Conservation (phyloP, 129 eudicot species). For the Saposhnikovia divaricata region DNA sequence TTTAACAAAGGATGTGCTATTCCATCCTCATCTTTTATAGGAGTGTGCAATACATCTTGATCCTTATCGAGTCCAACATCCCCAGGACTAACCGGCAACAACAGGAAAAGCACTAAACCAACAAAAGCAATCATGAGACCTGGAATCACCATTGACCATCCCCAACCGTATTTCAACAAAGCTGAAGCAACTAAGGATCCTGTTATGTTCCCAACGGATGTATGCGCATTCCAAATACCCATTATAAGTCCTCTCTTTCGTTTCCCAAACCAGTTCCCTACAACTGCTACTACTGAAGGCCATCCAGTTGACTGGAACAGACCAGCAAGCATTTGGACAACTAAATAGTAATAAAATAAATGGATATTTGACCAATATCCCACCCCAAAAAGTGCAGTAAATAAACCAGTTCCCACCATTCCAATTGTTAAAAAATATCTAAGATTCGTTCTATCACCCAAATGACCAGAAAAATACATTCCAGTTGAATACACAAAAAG, state of each 20-base stretch:
- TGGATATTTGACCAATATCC: constrained; percentile 81
- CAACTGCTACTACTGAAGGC: constrained; percentile 94
- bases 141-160: constrained; percentile 90
- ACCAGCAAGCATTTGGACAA: constrained; percentile 91
- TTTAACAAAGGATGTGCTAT: constrained; percentile 37
- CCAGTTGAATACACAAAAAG: constrained; percentile 70
- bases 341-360: constrained; percentile 54
- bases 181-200: constrained; percentile 79
- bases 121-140: constrained; percentile 46
- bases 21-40: constrained; percentile 30
- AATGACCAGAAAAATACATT: constrained; percentile 80
- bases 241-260: constrained; percentile 75
- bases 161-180: constrained; percentile 84
- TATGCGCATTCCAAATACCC: constrained; percentile 93
- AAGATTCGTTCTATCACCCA: constrained; percentile 77
- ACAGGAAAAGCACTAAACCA: constrained; percentile 49
- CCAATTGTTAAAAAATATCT: constrained; percentile 70
- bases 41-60: constrained; percentile 28
- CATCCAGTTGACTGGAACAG: constrained; percentile 90
- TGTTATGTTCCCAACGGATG: constrained; percentile 70
- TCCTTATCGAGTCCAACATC: constrained; percentile 37
- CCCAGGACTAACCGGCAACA: constrained; percentile 76
- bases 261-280: constrained; percentile 90
- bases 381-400: constrained; percentile 66
- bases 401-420: constrained; percentile 88